Evolutionary conservation across 2,329 filamentous ascomycete genomes (phyloP), one percentile per base, ranked within the genome.

Genomic region (Apiospora sp.): DNA sequence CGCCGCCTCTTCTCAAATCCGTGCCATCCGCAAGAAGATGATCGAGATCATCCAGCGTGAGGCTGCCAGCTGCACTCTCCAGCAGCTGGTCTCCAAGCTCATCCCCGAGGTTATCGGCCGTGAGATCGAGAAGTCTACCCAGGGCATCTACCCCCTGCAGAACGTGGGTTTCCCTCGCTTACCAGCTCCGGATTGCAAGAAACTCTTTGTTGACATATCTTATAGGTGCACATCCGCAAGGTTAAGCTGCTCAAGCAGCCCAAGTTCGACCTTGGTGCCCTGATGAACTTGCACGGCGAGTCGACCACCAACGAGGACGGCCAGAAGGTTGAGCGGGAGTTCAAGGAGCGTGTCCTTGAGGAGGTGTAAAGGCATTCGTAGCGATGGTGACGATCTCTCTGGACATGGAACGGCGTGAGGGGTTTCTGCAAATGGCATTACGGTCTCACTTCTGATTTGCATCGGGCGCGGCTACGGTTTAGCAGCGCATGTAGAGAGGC

Each of bases 11-110:
- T 98, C 96, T 78, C 96, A 99, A 89, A 98, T 98, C 87, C 93
- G 96, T 79, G 92, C 93, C 80, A 99, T 99, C 87, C 94, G 96
- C 87, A 96, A 95, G 91, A 98, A 99, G 94, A 99, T 99, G 96
- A 93, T 91, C 78, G 96, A 99, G 88, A 98, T 99, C 87, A 98
- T 99, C 87, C 91, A 94, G 87, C 93, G 95, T 81, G 96, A 99
- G 90, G 96, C 96, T 76, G 91, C 93, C 80, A 94, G 90, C 89
- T 97, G 95, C 92, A 97, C 95, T 77, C 92, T 99, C 79, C 92
- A 94, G 81, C 96, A 98, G 91, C 92, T 99, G 81, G 98, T 95
- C 83, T 94, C 94, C 85, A 99, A 99, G 93, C 92, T 99, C 82
- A 98, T 99, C 84, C 96, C 96, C 78, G 96, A 99, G 90, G 96